These are phyloP conservation scores for Cladobotryum protrusum DNA, from an alignment of 2,329 filamentous ascomycete species.

Conservation along the genomic window DNA sequence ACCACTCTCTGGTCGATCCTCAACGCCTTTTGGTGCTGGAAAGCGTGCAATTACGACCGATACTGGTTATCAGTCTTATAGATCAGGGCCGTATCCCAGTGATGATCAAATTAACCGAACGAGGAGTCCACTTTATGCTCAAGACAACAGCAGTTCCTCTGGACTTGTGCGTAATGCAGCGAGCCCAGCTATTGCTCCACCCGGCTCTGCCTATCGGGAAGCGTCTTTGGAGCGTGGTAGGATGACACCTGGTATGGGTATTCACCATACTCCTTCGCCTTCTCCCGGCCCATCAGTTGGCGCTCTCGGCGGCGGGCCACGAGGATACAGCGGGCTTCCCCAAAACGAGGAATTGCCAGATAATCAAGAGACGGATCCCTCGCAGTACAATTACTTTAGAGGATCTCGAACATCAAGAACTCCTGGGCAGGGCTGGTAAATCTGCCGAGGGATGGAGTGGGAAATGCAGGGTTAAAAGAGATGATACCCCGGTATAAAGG, in stretches of 20 bases:
- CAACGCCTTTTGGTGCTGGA: constrained; percentile 27
- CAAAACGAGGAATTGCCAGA: constrained; percentile 40
- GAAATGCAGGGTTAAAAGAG: background rate
- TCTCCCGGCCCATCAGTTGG: constrained; percentile 39
- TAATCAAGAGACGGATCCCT: constrained; percentile 33
- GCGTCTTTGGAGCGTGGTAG: constrained; percentile 20
- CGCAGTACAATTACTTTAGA: constrained; percentile 54
- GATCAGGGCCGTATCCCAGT: constrained; percentile 13
- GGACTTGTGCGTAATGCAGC: constrained; percentile 49
- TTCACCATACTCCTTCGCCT: constrained; percentile 13
- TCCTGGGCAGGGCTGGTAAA: constrained; percentile 37
- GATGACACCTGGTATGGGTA: constrained; percentile 16
- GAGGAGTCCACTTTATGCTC: constrained; percentile 44
- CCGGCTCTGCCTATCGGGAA: constrained; percentile 19
- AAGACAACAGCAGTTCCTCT: constrained; percentile 47
- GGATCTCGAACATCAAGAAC: constrained; percentile 21
- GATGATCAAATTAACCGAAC: constrained; percentile 25
- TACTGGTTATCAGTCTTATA: constrained; percentile 25
- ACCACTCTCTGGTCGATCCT: constrained; percentile 30
- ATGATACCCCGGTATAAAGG: background rate
- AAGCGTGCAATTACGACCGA: constrained; percentile 22
- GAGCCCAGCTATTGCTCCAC: constrained; percentile 39
- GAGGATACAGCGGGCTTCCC: constrained; percentile 54
- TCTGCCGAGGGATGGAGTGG: background rate
- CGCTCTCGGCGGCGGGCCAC: constrained; percentile 51